These are phyloP conservation scores for Dillenia turbinata DNA, from an alignment of 164 flowering plant genomes.

Conservation along the genomic window DNA sequence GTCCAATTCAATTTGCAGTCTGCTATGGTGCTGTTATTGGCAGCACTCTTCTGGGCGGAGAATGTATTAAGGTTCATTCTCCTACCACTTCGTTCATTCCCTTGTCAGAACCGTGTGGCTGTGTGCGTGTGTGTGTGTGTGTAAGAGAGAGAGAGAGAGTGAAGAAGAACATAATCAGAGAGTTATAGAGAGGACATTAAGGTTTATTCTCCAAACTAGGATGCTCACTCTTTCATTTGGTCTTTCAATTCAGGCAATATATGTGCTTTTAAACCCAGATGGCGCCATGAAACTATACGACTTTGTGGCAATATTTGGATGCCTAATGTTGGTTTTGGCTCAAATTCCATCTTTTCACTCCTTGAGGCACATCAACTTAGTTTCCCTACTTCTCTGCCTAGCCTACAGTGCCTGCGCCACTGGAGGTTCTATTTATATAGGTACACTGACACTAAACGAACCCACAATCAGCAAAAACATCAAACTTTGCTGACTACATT, in stretches of 20 bases:
- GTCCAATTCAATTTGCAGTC: constrained; percentile 46
- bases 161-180: too few relatives aligned
- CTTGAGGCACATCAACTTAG: constrained; percentile 74
- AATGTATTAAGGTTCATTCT: constrained; percentile 40
- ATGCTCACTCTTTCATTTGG: background rate
- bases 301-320: constrained; percentile 74
- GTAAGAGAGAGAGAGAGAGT: too few relatives aligned
- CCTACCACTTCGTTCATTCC: too few relatives aligned
- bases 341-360: constrained; percentile 97
- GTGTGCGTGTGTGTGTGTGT: too few relatives aligned
- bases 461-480: background rate
- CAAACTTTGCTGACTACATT: background rate
- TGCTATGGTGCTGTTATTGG: constrained; percentile 56
- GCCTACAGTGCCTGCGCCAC: constrained; percentile 75
- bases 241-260: constrained; percentile 53
- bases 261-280: constrained; percentile 47
- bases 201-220: too few relatives aligned
- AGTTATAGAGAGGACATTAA: too few relatives aligned
- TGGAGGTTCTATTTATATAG: constrained; percentile 69
- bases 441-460: constrained; percentile 20
- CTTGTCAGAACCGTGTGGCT: too few relatives aligned
- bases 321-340: constrained; percentile 68
- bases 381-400: constrained; percentile 68
- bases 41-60: constrained; percentile 42
- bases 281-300: constrained; percentile 71